Evolutionary conservation across 2,329 filamentous ascomycete species (phyloP), one percentile per base, ranked within the genome.

Genomic region (Ophiostoma ips): DNA sequence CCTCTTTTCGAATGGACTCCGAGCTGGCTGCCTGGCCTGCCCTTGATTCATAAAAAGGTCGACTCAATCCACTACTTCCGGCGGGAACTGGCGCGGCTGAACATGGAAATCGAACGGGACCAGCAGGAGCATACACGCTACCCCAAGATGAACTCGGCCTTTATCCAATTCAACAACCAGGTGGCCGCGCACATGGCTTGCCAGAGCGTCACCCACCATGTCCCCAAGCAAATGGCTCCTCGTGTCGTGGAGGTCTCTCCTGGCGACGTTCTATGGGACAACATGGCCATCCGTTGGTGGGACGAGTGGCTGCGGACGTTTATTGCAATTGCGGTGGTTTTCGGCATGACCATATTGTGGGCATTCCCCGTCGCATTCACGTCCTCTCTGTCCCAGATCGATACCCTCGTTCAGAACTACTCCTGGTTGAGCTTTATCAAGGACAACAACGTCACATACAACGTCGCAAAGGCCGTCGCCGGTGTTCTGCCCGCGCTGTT

Each of bases 121-220:
- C 92, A 98, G 62, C 75, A 83, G 49, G 74, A 92, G 46, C 83
- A 85, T 0, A 89, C 95, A 57, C 79, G 83, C 5, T 96, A 87
- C 55, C 89, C 90, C 0, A 68, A 89, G 44, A 94, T 95, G 88
- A 95, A 86, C 60, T 95, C 90, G 1, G 92, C 92, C 0, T 98
- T 98, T 58, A 88, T 98, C 54, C 92, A 98, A 62, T 98, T 98
- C 73, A 95, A 98, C 61, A 84, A 95, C 61, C 92, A 98, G 63
- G 86, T 95, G 2, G 89, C 90, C 6, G 92, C 92, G 0, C 92
- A 98, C 60, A 96, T 98, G 92, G 92, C 90, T 52, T 95, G 88
- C 62, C 92, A 98, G 63, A 81, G 87, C 45, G 75, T 94, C 43
- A 88, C 84, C 36, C 88, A 96, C 62, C 92, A 98, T 59, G 66